Conservation (phyloP, 2,329 filamentous ascomycete species). For the Paecilomyces formosus region DNA sequence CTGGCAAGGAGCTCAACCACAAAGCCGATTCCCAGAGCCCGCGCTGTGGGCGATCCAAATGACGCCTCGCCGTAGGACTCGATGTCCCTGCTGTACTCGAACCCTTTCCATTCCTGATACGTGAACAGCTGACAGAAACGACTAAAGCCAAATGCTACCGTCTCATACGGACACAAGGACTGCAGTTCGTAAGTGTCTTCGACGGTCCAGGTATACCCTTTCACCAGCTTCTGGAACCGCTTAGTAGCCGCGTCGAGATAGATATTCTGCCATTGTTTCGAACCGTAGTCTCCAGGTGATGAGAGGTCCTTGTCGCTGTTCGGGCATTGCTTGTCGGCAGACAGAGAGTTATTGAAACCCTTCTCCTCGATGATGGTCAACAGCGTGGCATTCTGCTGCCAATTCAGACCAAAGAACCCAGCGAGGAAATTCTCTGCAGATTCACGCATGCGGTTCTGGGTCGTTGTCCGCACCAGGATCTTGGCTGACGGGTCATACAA, state of each 20-base stretch:
- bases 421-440: slow-evolving; percentile 71
- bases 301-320: slow-evolving; percentile 48
- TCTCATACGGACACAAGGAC: slow-evolving; percentile 69
- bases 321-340: slow-evolving; percentile 59
- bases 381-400: slow-evolving; percentile 65
- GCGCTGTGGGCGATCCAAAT: slow-evolving; percentile 58
- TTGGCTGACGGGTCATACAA: slow-evolving; percentile 66
- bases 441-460: slow-evolving; percentile 70
- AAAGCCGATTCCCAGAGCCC: slow-evolving; percentile 66
- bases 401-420: slow-evolving; percentile 70
- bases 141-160: slow-evolving; percentile 67
- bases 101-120: slow-evolving; percentile 65
- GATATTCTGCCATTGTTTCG: slow-evolving; percentile 51
- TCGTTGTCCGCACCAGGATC: slow-evolving; percentile 66
- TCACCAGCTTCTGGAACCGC: slow-evolving; percentile 50
- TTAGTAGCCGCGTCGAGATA: slow-evolving; percentile 60
- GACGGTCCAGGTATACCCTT: slow-evolving; percentile 56
- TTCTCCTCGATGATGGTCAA: slow-evolving; percentile 61
- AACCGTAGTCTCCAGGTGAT: slow-evolving; percentile 47
- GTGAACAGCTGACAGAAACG: slow-evolving; percentile 68
- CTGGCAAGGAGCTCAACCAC: slow-evolving; percentile 67
- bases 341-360: slow-evolving; percentile 63
- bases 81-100: slow-evolving; percentile 64
- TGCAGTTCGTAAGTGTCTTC: slow-evolving; percentile 61
- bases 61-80: slow-evolving; percentile 54